Conservation (phyloP, 768 basidiomycete genomes). For the Termitomyces sp. region DNA sequence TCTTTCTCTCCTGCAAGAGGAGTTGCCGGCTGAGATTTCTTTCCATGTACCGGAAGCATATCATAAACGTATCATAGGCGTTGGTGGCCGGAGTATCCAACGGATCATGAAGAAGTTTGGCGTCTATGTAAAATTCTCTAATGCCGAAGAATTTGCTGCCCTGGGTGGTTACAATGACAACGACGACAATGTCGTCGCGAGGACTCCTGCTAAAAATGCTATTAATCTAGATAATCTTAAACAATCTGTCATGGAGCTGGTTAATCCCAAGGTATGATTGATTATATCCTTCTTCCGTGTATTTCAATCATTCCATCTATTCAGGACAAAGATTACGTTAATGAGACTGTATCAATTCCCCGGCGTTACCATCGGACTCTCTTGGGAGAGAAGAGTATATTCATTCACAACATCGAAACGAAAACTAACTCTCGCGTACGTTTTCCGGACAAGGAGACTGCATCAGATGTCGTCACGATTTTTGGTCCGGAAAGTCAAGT, state of each 20-base stretch:
- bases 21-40: conserved; percentile 96
- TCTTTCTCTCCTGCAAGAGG: conserved; percentile 86
- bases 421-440: conserved; percentile 93
- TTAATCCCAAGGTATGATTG: conserved; percentile 80
- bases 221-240: conserved; percentile 93
- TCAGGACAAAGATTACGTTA: conserved; percentile 95
- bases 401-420: conserved; percentile 93
- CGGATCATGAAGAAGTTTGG: conserved; percentile 99
- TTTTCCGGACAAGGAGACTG: conserved; percentile 90
- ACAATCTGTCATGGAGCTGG: conserved; percentile 95
- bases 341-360: conserved; percentile 90
- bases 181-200: conserved; percentile 97
- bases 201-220: conserved; percentile 97
- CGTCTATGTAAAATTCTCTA: conserved; percentile 99
- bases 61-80: conserved; percentile 98
- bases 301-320: conserved; percentile 2
- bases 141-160: conserved; percentile 93
- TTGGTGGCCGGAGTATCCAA: conserved; percentile 96
- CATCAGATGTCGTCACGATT: conserved; percentile 93
- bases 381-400: conserved; percentile 93
- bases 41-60: conserved; percentile 98
- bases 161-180: conserved; percentile 95
- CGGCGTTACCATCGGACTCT: conserved; percentile 92
- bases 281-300: neutral
- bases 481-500: conserved; percentile 97